Evolutionary conservation across 768 basidiomycete genomes (phyloP).

Genomic region (Auriscalpium vulgare): DNA sequence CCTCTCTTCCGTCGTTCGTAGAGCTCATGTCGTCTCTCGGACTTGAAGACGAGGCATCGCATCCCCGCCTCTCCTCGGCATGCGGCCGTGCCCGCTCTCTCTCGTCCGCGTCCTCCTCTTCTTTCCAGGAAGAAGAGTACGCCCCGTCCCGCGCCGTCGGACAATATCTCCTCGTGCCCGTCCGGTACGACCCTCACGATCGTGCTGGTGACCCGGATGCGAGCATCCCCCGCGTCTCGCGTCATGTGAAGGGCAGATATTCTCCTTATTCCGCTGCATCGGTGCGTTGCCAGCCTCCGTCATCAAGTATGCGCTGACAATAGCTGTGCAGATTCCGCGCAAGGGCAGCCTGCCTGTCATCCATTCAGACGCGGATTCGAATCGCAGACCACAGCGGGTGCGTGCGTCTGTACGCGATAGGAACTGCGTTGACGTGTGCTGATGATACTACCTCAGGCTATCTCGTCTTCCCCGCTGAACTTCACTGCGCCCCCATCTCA

Average conservation of each 20-base stretch:
- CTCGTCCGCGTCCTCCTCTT: constrained; percentile 37
- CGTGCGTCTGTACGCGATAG: constrained; percentile 14
- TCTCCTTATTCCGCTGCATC: constrained; percentile 25
- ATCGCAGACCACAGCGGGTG: constrained; percentile 20
- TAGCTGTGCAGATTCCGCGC: constrained; percentile 17
- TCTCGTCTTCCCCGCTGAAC: constrained; percentile 23
- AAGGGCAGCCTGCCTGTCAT: constrained; percentile 22
- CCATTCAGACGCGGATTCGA: constrained; percentile 16
- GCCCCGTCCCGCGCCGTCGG: constrained; percentile 4
- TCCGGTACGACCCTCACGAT: constrained; percentile 15
- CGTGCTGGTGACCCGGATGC: constrained; percentile 16
- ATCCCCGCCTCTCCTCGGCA: constrained; percentile 16
- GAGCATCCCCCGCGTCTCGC: constrained; percentile 19
- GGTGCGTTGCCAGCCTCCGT: constrained; percentile 15
- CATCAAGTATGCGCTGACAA: background rate
- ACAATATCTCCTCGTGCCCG: constrained; percentile 22
- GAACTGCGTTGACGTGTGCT: background rate
- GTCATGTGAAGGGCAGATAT: constrained; percentile 18
- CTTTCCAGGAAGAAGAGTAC: constrained; percentile 15
- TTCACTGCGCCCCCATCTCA: constrained; percentile 10
- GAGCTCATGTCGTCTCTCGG: constrained; percentile 83
- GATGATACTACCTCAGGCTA: constrained; percentile 14
- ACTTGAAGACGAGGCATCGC: constrained; percentile 40
- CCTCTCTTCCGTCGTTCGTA: constrained; percentile 78
- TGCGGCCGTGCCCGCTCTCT: constrained; percentile 23